Conservation (phyloP, 106 monocot genomes). For the Vanilla planifolia region DNA sequence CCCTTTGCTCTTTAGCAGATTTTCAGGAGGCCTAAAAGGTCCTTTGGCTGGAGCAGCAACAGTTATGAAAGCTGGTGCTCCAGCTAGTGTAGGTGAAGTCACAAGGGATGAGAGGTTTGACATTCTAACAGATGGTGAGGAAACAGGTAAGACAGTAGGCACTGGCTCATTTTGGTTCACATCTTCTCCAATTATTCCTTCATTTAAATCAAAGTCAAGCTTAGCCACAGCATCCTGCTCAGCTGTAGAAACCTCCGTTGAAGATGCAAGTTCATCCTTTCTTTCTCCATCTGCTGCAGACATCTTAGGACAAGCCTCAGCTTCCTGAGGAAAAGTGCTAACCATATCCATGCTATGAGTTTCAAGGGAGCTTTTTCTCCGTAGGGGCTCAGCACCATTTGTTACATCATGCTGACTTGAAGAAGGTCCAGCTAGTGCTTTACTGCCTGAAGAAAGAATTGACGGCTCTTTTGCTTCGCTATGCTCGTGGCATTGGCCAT, state of each 20-base stretch:
- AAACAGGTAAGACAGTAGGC: constrained; percentile 8
- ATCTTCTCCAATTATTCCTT: constrained; percentile 50
- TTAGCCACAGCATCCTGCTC: constrained; percentile 14
- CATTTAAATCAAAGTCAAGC: constrained; percentile 67
- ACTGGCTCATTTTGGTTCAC: constrained; percentile 22
- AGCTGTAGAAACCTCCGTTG: constrained; percentile 7
- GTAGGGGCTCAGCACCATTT: constrained; percentile 9
- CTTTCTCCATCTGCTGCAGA: constrained; percentile 6
- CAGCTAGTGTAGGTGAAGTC: constrained; percentile 14
- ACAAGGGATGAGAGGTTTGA: constrained; percentile 16
- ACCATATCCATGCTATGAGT: neutral
- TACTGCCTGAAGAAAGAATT: constrained; percentile 1
- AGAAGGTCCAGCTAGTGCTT: neutral
- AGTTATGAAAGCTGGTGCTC: constrained; percentile 29
- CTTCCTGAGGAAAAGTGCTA: constrained; percentile 1
- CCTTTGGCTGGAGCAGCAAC: constrained; percentile 75
- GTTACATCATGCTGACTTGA: neutral
- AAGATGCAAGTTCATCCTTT: constrained; percentile 18
- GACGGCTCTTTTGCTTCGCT: constrained; percentile 1
- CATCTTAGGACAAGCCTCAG: constrained; percentile 4
- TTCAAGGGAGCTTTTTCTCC: constrained; percentile 11
- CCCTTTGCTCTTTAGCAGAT: constrained; percentile 33
- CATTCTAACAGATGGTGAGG: constrained; percentile 17
- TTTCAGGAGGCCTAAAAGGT: constrained; percentile 63
- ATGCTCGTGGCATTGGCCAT: constrained; percentile 5